Conservation (phyloP, 1,139 yeast species). For the Geotrichum restrictum region DNA sequence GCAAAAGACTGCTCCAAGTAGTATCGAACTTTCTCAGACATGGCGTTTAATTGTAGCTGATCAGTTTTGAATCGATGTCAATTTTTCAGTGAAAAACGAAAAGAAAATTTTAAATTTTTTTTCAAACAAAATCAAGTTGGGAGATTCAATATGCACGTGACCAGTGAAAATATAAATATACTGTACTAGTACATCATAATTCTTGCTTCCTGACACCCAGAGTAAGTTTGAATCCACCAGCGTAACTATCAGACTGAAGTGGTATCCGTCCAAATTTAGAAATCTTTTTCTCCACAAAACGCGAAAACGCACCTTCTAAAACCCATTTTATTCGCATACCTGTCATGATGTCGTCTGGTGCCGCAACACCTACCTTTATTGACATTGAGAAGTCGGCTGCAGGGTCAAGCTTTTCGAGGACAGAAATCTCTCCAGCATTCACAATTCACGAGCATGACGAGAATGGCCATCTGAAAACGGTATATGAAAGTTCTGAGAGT, state of each 20-base stretch:
- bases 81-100: not conserved
- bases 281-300: not conserved
- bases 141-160: not conserved
- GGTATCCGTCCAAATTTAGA: no score
- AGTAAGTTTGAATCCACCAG: not conserved
- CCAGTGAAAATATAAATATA: no score
- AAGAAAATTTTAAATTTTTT: not conserved
- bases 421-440: not conserved
- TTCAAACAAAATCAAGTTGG: conserved; percentile 1
- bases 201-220: no score
- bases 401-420: no score
- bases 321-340: not conserved
- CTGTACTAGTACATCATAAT: no score
- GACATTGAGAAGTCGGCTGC: conserved; percentile 13
- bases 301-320: not conserved
- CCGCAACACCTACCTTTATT: conserved; percentile 4
- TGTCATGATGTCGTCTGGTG: conserved; percentile 11
- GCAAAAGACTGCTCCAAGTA: conserved; percentile 84
- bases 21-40: conserved; percentile 75
- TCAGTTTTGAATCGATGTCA: not conserved
- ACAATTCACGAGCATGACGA: conserved; percentile 15
- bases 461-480: conserved; percentile 12
- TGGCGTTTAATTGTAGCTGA: conserved; percentile 30
- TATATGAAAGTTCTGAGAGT: conserved; percentile 2
- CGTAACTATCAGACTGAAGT: no score